Base-by-base conservation (phyloP, 176 grass and related monocot genomes). In the Lolium multiflorum region DNA sequence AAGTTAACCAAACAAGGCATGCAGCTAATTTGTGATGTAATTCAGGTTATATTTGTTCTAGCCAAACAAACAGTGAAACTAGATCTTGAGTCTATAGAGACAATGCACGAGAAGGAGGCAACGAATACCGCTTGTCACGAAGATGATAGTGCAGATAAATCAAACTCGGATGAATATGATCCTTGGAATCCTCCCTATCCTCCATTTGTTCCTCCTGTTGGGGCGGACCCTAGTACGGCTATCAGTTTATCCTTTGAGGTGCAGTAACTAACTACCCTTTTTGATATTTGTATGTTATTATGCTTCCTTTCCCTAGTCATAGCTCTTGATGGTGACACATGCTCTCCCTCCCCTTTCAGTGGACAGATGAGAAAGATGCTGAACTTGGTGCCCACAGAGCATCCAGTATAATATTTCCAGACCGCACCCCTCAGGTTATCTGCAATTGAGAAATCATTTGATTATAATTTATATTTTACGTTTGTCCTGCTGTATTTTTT, bases 341-440 rank as follows among this genome's bases (percentile, higher is more conserved):
- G 18, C 68, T n/a, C 43, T 43, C 71, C 71, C 44, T 74, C 71
- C 6, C 12, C 7, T 74, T 74, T 14, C 71, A 74, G 21, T 74
- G 71, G 71, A 7, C 6, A 24, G 44, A 15, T 15, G 71, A 74
- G n/a, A 74, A 26, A 74, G 6, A 74, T 15, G 44, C 71, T 74
- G 71, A n/a, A 25, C 12, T 74, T 74, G 71, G 44, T 50, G 44
- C 21, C n/a, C 13, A 26, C 44, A 74, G 71, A 74, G 71, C 71
- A 74, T 74, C 71, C 44, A 74, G 71, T 15, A 74, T 74, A 74
- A 74, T 74, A n/a, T 15, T 74, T 24, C 71, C 71, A 50, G 71
- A 74, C 21, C 71, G 46, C 46, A 74, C 22, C 46, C 71, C 71
- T 74, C 7, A 74, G 71, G 71, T 74, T 74, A 21, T 50, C 44